Evolutionary conservation across 1,284 basidiomycete genomes (phyloP).

Genomic region (Inonotus hispidus): DNA sequence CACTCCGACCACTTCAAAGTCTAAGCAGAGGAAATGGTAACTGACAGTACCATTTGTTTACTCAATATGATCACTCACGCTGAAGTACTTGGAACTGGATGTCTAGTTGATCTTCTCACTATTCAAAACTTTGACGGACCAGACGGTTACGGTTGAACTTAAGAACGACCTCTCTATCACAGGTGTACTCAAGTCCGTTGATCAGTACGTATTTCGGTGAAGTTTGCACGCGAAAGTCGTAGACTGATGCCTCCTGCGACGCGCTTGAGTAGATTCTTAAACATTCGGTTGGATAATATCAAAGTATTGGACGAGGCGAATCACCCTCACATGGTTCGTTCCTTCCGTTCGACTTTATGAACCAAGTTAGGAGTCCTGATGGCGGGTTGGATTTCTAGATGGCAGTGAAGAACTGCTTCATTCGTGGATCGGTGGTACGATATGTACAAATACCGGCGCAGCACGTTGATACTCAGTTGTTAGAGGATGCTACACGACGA

Average conservation of each 20-base stretch:
- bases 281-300: slow-evolving; percentile 95
- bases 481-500: slow-evolving; percentile 97
- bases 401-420: slow-evolving; percentile 99
- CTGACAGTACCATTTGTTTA: neutral
- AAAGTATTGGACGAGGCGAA: slow-evolving; percentile 87
- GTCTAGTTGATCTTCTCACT: slow-evolving; percentile 94
- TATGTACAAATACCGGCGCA: slow-evolving; percentile 94
- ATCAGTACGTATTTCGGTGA: slow-evolving; percentile 69
- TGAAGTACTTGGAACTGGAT: too few species aligned
- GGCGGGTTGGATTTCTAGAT: slow-evolving; percentile 50
- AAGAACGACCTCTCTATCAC: slow-evolving; percentile 99
- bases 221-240: neutral
- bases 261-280: slow-evolving; percentile 70
- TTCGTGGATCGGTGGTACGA: slow-evolving; percentile 95
- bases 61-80: too few species aligned
- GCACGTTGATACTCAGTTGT: slow-evolving; percentile 90
- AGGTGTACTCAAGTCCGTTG: slow-evolving; percentile 94
- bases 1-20: neutral
- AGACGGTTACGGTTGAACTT: slow-evolving; percentile 94
- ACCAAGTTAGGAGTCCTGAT: neutral
- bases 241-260: neutral
- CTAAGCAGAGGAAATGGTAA: neutral
- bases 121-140: slow-evolving; percentile 98
- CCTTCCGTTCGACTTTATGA: slow-evolving; percentile 1
- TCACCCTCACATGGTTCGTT: slow-evolving; percentile 93